Evolutionary conservation across 306 rosid genomes (phyloP).

Genomic region (Begonia fuchsioides): DNA sequence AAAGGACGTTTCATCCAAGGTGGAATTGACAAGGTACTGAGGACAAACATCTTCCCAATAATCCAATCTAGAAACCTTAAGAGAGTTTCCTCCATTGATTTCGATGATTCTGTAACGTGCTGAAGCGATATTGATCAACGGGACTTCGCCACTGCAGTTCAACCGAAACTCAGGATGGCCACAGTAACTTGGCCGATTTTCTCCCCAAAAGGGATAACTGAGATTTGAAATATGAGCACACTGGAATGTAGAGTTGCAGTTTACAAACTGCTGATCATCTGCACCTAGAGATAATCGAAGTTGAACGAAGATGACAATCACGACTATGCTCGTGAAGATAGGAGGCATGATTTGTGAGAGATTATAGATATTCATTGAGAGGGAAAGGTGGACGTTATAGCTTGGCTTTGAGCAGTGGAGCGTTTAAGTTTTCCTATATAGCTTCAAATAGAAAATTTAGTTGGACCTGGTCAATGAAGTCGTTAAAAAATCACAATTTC

Average conservation of each 20-base stretch:
- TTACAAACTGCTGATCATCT: not conserved
- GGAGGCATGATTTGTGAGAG: not conserved
- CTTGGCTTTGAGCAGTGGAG: not conserved
- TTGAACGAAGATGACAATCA: not conserved
- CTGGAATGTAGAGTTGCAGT: not conserved
- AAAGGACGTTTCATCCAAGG: not conserved
- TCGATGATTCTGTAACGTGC: not conserved
- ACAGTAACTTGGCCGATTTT: constrained; percentile 2
- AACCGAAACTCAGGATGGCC: constrained; percentile 3
- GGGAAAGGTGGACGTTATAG: not conserved
- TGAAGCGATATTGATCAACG: not conserved
- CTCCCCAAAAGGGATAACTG: constrained; percentile 16
- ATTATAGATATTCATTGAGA: not conserved
- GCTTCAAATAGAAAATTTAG: not conserved
- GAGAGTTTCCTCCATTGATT: not conserved
- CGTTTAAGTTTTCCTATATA: not conserved
- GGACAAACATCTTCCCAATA: not conserved
- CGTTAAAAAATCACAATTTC: no score
- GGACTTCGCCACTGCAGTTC: not conserved
- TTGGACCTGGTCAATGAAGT: not conserved
- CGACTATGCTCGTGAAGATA: not conserved
- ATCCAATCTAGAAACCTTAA: constrained; percentile 2
- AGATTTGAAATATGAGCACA: constrained; percentile 1
- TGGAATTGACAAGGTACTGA: not conserved
- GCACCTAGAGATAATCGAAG: not conserved